These are phyloP conservation scores for Aspergillus arachidicola DNA, from an alignment of 2,329 filamentous ascomycete species.

Conservation along the genomic window DNA sequence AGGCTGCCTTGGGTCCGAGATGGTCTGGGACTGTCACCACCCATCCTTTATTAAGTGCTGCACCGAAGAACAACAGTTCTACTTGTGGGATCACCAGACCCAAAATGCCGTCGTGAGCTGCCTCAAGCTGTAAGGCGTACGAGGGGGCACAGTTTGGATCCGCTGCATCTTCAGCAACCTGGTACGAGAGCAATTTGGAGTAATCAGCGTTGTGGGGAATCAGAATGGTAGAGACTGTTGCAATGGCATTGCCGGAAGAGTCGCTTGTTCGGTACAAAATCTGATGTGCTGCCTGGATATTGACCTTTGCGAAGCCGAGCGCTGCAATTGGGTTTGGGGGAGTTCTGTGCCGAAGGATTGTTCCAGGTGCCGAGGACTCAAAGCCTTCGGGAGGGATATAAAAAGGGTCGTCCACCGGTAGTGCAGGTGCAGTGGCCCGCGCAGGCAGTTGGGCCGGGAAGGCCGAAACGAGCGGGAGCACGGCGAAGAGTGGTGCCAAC, in stretches of 20 bases:
- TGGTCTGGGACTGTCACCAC: conserved; percentile 53
- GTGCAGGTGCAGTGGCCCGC: conserved; percentile 10
- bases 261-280: conserved; percentile 47
- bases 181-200: conserved; percentile 46
- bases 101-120: conserved; percentile 41
- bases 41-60: conserved; percentile 49
- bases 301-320: conserved; percentile 23
- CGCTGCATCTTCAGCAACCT: conserved; percentile 37
- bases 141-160: conserved; percentile 31
- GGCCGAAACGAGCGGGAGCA: not conserved
- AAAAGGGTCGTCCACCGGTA: conserved; percentile 31
- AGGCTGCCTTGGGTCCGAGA: conserved; percentile 48
- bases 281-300: conserved; percentile 33
- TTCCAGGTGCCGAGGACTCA: conserved; percentile 28
- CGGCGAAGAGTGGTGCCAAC: conserved; percentile 6
- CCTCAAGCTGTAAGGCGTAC: conserved; percentile 38
- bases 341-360: conserved; percentile 29
- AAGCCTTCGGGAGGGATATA: conserved; percentile 32
- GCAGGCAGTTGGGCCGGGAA: conserved; percentile 4
- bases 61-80: conserved; percentile 35
- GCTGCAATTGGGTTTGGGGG: conserved; percentile 27
- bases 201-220: conserved; percentile 36
- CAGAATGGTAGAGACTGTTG: conserved; percentile 44
- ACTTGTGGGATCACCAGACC: conserved; percentile 36
- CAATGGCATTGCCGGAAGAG: conserved; percentile 37